Evolutionary conservation across 805 yeast species (phyloP), one percentile per base, ranked within the genome.

Genomic region (Hanseniaspora jakobsenii): DNA sequence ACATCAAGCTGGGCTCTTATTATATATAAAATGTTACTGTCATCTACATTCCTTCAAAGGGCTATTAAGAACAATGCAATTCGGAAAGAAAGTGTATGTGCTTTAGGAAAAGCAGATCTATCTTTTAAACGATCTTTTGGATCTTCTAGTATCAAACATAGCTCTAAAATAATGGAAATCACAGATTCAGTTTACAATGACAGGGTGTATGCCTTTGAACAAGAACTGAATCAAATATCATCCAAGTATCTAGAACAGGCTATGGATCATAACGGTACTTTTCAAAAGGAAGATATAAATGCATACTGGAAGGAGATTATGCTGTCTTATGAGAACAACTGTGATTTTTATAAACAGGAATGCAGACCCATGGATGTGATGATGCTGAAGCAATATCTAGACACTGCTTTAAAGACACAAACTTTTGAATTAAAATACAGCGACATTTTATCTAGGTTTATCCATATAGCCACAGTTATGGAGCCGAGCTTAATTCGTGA

Each of bases 401-500:
- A 42, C 4, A 24, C 35, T 12, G 39, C 31, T 10, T 13, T 31
- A n/a, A 42, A 22, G 8, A 42, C 46, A 4, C 9, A 37, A 14
- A 9, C 23, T 5, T 35, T 31, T 16, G 31, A 35, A 17, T 22
- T 42, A 2, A 27, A 22, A 18, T 31, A 30, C n/a, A 42, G 46
- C 28, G 46, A 42, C 27, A 23, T 42, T 17, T 32, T 42, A 23
- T 42, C 46, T 3, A 42, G 24, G 16, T 42, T 35, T 21, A 42
- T 42, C 14, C 37, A 42, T 27, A 10, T 42, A 16, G 5, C 35
- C n/a, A 42, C 46, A 18, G 22, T 42, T 17, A 24, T 42, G 7
- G 35, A 32, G 26, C 39, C 46, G 6, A 39, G 46, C 6, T 28
- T 34, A 9, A 42, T 27, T n/a, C 32, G 46, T 28, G 46, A 42